A percentile compares a stretch with the other conserved stretches of the same genome.
phyloP scores from a whole-genome alignment of 2,329 filamentous ascomycete species.

The Alternaria ventricosa region DNA sequence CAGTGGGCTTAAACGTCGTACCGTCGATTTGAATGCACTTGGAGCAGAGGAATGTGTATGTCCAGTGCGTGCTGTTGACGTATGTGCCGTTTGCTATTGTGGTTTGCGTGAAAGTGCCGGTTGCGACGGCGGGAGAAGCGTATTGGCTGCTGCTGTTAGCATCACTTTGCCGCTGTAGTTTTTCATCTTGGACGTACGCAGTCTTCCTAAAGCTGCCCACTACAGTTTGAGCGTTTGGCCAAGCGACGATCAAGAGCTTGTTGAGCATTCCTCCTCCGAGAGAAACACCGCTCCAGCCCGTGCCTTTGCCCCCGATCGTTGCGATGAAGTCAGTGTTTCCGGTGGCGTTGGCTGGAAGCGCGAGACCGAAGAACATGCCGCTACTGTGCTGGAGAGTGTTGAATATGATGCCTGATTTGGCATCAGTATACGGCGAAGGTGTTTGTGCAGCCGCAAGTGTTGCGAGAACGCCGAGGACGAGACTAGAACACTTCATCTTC shows the following conservation, averaged over 20 bases:
- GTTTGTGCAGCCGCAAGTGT: neutral
- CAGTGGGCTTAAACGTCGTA: conserved; percentile 35
- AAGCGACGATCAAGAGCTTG: neutral
- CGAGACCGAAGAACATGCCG: neutral
- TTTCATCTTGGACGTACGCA: neutral
- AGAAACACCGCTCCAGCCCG: neutral
- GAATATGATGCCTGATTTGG: neutral
- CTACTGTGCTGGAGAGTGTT: neutral
- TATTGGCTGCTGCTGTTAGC: neutral
- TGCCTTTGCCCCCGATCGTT: neutral
- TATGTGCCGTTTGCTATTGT: conserved; percentile 61
- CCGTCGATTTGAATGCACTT: conserved; percentile 40
- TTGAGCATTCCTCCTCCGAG: neutral
- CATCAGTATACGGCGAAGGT: neutral
- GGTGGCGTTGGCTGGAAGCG: neutral
- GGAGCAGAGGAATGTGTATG: conserved; percentile 61
- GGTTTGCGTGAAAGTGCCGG: conserved; percentile 27
- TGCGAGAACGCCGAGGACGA: neutral
- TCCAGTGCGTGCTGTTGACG: conserved; percentile 60
- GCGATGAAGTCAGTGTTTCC: neutral
- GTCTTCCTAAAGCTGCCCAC: neutral
- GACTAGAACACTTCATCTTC: neutral
- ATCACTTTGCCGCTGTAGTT: fast-evolving
- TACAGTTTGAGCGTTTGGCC: neutral
- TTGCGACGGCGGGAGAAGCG: neutral